These are phyloP conservation scores for Metschnikowia henanensis DNA, from an alignment of 805 yeast genomes.

Conservation along the genomic window DNA sequence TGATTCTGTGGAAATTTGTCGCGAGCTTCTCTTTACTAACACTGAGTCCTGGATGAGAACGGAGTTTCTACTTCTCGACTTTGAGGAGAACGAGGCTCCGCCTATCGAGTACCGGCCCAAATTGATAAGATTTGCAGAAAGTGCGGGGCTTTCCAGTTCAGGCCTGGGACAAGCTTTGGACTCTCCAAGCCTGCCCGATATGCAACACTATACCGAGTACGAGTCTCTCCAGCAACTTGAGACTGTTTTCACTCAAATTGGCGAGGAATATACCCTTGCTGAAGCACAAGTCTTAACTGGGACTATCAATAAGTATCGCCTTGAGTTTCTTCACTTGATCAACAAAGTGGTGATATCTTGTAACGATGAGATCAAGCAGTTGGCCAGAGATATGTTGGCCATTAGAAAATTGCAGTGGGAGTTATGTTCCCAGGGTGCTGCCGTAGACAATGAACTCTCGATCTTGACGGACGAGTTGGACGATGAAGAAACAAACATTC, in stretches of 20 bases:
- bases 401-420: constrained; percentile 4
- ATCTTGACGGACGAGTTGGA: constrained; percentile 2
- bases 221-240: not conserved
- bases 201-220: not conserved
- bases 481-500: not conserved
- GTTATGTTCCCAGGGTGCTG: constrained; percentile 6
- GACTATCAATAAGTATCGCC: not conserved
- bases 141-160: not conserved
- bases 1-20: constrained; percentile 6
- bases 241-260: not conserved
- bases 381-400: constrained; percentile 4
- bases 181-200: not conserved
- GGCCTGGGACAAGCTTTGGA: not conserved
- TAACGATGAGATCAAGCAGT: constrained; percentile 1
- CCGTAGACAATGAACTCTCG: constrained; percentile 5
- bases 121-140: constrained; percentile 1
- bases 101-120: not conserved
- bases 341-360: not conserved
- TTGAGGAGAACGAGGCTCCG: not conserved
- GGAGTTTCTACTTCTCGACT: constrained; percentile 6
- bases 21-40: constrained; percentile 2
- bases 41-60: constrained; percentile 8
- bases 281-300: not conserved
- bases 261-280: not conserved
- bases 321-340: not conserved